phyloP scores from a whole-genome alignment of 495 filamentous ascomycete genomes.

The Neurospora sp. region DNA sequence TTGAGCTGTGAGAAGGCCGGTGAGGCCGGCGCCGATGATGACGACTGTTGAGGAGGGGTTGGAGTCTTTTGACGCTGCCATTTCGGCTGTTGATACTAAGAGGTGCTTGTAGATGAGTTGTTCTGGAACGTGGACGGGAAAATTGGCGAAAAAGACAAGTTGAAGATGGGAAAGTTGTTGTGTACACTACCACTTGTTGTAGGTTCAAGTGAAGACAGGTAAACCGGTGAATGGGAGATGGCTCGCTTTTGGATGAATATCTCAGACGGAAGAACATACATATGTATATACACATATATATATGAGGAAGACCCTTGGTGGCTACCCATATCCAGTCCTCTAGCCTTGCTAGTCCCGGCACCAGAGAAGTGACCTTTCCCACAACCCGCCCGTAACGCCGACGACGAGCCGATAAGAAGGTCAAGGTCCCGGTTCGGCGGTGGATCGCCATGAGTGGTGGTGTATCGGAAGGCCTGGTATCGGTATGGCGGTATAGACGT shows the following conservation, averaged over 20 bases:
- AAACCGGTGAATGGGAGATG: background rate
- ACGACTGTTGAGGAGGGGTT: constrained; percentile 12
- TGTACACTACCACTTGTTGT: background rate
- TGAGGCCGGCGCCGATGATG: constrained; percentile 39
- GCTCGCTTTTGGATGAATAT: background rate
- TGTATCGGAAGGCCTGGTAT: background rate
- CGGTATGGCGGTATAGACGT: background rate
- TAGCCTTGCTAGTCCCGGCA: background rate
- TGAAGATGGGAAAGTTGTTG: background rate
- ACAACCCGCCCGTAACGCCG: background rate
- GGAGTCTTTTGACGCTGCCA: background rate
- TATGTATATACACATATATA: too few relatives aligned
- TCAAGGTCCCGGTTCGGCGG: background rate
- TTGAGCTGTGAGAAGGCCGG: constrained; percentile 40
- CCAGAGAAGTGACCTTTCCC: background rate
- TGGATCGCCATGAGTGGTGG: background rate
- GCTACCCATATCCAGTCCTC: background rate
- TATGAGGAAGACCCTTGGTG: background rate
- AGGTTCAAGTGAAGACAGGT: background rate
- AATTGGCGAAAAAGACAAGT: background rate
- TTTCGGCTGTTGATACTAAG: background rate
- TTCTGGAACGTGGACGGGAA: background rate
- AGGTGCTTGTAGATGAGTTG: background rate
- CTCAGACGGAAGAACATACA: background rate
- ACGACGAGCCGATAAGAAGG: background rate